Evolutionary conservation across 2,329 filamentous ascomycete genomes (phyloP).

Genomic region (Alternaria ventricosa): DNA sequence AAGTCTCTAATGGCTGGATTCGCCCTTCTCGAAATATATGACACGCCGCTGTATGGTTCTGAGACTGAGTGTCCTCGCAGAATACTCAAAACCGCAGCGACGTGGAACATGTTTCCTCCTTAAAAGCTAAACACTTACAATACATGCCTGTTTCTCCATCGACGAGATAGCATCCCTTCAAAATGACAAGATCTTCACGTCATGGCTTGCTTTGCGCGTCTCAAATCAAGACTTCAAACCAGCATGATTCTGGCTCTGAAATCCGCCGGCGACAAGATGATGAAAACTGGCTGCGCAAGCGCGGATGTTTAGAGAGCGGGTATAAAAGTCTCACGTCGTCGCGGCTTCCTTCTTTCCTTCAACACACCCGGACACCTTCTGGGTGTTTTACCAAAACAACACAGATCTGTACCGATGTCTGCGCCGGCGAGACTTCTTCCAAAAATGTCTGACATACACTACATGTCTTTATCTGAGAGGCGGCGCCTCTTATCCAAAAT

Average conservation of each 20-base stretch:
- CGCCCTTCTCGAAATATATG: too few species aligned
- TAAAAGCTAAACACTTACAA: rapidly evolving
- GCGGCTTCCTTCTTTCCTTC: neutral
- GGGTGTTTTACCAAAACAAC: neutral
- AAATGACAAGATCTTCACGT: too few species aligned
- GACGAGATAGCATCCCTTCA: too few species aligned
- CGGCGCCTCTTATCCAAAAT: neutral
- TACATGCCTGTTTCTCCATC: neutral
- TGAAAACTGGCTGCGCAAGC: neutral
- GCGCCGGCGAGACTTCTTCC: too few species aligned
- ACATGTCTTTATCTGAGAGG: neutral
- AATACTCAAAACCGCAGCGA: too few species aligned
- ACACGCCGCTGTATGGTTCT: too few species aligned
- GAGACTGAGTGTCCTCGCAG: rapidly evolving
- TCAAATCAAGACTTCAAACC: too few species aligned
- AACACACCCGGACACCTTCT: neutral
- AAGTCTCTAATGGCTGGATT: too few species aligned
- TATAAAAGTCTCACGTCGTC: neutral
- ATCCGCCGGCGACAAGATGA: neutral
- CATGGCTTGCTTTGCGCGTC: neutral
- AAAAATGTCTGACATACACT: too few species aligned
- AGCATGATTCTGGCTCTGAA: neutral
- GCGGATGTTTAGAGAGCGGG: rapidly evolving
- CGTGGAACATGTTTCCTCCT: too few species aligned
- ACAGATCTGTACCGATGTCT: too few species aligned